A percentile compares a stretch with the other conserved stretches of the same genome.
These are phyloP conservation scores for Chaetomium sp. DNA, from an alignment of 2,329 filamentous ascomycete genomes.

Conservation along the genomic window DNA sequence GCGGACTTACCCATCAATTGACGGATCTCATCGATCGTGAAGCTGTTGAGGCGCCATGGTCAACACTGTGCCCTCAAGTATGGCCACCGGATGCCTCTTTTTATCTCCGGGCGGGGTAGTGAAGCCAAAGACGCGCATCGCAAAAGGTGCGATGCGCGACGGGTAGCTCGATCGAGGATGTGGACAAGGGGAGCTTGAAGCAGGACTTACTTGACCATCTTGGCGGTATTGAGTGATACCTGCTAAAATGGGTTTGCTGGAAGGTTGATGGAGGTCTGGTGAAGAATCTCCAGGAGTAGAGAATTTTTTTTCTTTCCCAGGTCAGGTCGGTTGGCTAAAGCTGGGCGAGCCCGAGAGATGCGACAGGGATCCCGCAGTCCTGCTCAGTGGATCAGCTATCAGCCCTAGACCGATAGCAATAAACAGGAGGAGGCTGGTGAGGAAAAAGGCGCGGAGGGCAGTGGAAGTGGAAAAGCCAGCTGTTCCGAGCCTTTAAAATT, in stretches of 20 bases:
- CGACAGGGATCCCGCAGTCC: constrained; percentile 29
- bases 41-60: constrained; percentile 65
- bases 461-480: constrained; percentile 29
- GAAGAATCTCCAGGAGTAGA: constrained; percentile 32
- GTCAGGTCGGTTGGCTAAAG: constrained; percentile 17
- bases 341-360: constrained; percentile 27
- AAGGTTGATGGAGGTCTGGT: constrained; percentile 29
- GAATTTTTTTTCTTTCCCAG: constrained; percentile 32
- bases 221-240: constrained; percentile 70
- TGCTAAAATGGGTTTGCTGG: constrained; percentile 36
- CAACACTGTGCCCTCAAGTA: constrained; percentile 45
- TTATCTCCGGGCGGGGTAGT: constrained; percentile 48
- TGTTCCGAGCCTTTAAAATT: constrained; percentile 30
- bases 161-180: constrained; percentile 4
- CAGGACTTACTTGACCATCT: constrained; percentile 97
- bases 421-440: constrained; percentile 31
- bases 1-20: constrained; percentile 63
- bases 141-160: constrained; percentile 7
- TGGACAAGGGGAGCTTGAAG: constrained; percentile 15
- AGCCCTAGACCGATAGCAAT: constrained; percentile 34
- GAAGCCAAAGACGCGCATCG: constrained; percentile 13
- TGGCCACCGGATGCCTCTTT: constrained; percentile 27
- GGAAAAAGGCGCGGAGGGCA: constrained; percentile 27
- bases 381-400: constrained; percentile 34
- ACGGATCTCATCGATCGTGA: constrained; percentile 95